Conservation (phyloP, 768 basidiomycete genomes). For the Lactarius deliciosus region DNA sequence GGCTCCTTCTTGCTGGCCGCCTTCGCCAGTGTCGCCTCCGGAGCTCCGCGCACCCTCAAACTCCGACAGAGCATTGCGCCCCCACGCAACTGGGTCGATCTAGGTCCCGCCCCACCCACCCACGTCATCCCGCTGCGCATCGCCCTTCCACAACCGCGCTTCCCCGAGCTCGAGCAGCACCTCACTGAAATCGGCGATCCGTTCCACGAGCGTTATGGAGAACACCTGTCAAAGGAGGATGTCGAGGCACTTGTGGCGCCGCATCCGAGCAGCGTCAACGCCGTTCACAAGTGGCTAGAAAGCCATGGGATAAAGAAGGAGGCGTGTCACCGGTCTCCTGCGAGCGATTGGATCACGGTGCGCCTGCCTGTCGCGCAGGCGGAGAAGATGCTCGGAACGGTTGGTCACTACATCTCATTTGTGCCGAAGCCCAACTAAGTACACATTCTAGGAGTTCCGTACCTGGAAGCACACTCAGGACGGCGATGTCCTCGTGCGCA, state of each 20-base stretch:
- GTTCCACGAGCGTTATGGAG: constrained; percentile 31
- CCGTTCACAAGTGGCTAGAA: constrained; percentile 55
- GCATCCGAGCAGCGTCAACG: constrained; percentile 45
- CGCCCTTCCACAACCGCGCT: constrained; percentile 31
- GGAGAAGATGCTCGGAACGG: constrained; percentile 62
- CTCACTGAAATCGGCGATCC: constrained; percentile 34
- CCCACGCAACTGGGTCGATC: constrained; percentile 51
- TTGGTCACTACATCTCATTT: constrained; percentile 28
- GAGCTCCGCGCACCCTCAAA: constrained; percentile 25
- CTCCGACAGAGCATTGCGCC: constrained; percentile 48
- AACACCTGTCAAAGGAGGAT: constrained; percentile 53
- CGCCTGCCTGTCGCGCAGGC: constrained; percentile 52
- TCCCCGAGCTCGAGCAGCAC: constrained; percentile 31
- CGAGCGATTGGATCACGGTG: constrained; percentile 61
- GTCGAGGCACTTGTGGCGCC: constrained; percentile 60
- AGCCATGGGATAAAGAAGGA: constrained; percentile 50
- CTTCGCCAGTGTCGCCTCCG: neutral
- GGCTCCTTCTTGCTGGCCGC: constrained; percentile 2
- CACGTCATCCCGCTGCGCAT: constrained; percentile 51
- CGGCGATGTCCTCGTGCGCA: constrained; percentile 56
- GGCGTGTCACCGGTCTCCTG: constrained; percentile 51
- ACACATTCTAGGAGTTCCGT: constrained; percentile 48
- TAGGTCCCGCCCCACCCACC: constrained; percentile 44
- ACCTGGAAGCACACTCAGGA: constrained; percentile 51
- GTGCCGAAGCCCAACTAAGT: neutral